A percentile compares a stretch with the other conserved stretches of the same genome.
Conservation (phyloP, 352 stramenopile species). For the Globisporangium acanthophoron region DNA sequence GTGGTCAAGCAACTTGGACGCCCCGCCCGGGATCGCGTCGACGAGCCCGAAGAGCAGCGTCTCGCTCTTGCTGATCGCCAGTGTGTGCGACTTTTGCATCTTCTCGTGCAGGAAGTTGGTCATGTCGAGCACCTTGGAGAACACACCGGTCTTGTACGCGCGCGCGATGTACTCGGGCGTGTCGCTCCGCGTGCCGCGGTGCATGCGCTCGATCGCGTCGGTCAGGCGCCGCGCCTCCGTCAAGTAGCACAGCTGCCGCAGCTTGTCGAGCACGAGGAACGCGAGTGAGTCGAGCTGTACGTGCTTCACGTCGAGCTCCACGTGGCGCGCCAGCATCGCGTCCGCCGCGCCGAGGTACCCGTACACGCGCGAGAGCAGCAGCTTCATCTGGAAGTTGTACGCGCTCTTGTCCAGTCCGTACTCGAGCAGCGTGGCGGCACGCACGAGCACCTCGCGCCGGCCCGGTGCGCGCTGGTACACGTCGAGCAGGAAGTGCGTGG, state of each 20-base stretch:
- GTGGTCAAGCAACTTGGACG: slow-evolving; percentile 43
- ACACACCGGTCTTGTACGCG: slow-evolving; percentile 77
- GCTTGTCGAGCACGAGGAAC: slow-evolving; percentile 79
- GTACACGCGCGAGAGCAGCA: slow-evolving; percentile 79
- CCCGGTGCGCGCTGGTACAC: slow-evolving; percentile 40
- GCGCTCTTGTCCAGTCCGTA: slow-evolving; percentile 70
- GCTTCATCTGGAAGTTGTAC: slow-evolving; percentile 90
- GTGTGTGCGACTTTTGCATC: slow-evolving; percentile 72
- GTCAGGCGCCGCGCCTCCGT: slow-evolving; percentile 42
- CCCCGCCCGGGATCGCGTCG: slow-evolving; percentile 34
- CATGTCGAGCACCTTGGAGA: slow-evolving; percentile 84
- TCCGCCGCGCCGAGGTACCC: slow-evolving; percentile 58
- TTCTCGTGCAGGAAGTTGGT: slow-evolving; percentile 64
- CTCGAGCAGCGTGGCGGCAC: slow-evolving; percentile 57
- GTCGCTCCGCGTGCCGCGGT: slow-evolving; percentile 50
- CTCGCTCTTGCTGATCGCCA: slow-evolving; percentile 62
- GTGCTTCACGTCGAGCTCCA: slow-evolving; percentile 82
- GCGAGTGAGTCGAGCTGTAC: slow-evolving; percentile 82
- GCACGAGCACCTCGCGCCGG: slow-evolving; percentile 37
- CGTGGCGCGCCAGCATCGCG: slow-evolving; percentile 59
- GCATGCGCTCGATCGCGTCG: slow-evolving; percentile 43
- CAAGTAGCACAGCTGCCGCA: slow-evolving; percentile 60
- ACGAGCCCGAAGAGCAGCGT: slow-evolving; percentile 49
- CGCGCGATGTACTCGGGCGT: slow-evolving; percentile 78
- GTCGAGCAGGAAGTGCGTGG: slow-evolving; percentile 63